phyloP scores from a whole-genome alignment of 2,329 filamentous ascomycete species.

The Talaromyces sp. region DNA sequence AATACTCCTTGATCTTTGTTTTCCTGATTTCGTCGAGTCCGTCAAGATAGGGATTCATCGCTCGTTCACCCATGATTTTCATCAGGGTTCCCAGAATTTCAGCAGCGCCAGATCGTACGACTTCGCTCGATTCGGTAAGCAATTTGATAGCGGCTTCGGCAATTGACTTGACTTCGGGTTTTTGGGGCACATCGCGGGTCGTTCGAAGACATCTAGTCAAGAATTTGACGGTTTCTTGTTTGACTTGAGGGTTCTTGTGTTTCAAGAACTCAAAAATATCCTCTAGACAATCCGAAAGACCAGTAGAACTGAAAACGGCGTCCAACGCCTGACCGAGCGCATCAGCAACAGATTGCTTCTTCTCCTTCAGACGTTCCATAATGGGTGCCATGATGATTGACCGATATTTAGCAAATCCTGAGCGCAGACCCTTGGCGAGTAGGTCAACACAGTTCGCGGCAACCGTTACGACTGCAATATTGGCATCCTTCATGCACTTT shows the following conservation, averaged over 20 bases:
- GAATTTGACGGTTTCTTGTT: conserved; percentile 92
- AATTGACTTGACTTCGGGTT: conserved; percentile 78
- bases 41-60: conserved; percentile 89
- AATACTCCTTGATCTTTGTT: conserved; percentile 91
- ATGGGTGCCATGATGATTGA: conserved; percentile 80
- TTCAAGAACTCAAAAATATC: conserved; percentile 80
- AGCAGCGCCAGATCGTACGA: conserved; percentile 80
- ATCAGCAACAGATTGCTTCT: conserved; percentile 86
- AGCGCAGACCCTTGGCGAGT: conserved; percentile 80
- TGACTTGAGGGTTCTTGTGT: conserved; percentile 97
- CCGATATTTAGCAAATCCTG: conserved; percentile 76
- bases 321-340: conserved; percentile 84
- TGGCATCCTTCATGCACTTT: conserved; percentile 98
- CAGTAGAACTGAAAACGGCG: conserved; percentile 64
- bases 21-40: conserved; percentile 94
- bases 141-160: conserved; percentile 89
- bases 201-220: conserved; percentile 82
- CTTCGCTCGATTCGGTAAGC: conserved; percentile 83
- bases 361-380: conserved; percentile 95
- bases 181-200: conserved; percentile 78
- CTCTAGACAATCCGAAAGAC: conserved; percentile 81
- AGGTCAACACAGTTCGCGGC: conserved; percentile 91
- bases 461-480: conserved; percentile 88
- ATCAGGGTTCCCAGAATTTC: conserved; percentile 92
- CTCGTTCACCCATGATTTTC: conserved; percentile 97